phyloP scores from a whole-genome alignment of 495 filamentous ascomycete genomes.

The Parachaetomium inaequale region DNA sequence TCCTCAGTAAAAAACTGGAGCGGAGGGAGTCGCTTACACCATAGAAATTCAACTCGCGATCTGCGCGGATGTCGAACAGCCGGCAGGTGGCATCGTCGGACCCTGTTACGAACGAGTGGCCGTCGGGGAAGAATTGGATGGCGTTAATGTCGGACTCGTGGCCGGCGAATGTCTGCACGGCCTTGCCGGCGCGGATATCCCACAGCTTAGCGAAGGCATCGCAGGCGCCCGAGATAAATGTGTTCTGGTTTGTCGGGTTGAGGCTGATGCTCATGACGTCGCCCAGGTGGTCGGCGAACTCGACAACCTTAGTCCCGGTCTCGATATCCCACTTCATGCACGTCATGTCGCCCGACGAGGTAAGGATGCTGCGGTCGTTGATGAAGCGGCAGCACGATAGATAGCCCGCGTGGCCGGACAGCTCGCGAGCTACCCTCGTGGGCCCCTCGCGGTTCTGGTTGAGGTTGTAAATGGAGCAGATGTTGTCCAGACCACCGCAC shows the following conservation, averaged over 20 bases:
- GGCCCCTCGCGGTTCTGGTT: constrained; percentile 90
- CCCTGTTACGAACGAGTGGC: constrained; percentile 96
- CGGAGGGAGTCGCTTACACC: constrained; percentile 57
- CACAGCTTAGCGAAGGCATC: constrained; percentile 98
- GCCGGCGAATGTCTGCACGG: constrained; percentile 95
- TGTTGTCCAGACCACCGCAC: constrained; percentile 97
- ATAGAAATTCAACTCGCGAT: constrained; percentile 93
- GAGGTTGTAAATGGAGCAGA: constrained; percentile 99
- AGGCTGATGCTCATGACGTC: constrained; percentile 99
- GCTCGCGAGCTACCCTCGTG: constrained; percentile 90
- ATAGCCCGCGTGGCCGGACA: constrained; percentile 96
- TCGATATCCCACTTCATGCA: constrained; percentile 99
- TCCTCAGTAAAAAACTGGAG: constrained; percentile 18
- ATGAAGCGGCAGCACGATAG: constrained; percentile 98
- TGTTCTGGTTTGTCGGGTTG: constrained; percentile 97
- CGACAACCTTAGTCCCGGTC: constrained; percentile 92
- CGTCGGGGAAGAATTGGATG: constrained; percentile 98
- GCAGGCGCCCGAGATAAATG: constrained; percentile 97
- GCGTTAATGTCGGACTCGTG: constrained; percentile 99
- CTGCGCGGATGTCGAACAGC: constrained; percentile 95
- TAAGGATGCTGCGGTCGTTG: constrained; percentile 96
- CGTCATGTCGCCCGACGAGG: constrained; percentile 98
- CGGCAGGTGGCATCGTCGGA: constrained; percentile 98
- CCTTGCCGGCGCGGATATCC: constrained; percentile 98
- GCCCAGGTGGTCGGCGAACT: constrained; percentile 97